Base-by-base conservation (phyloP, 1,139 yeast genomes). In the Hemisphaericaspora lyxosophila region DNA sequence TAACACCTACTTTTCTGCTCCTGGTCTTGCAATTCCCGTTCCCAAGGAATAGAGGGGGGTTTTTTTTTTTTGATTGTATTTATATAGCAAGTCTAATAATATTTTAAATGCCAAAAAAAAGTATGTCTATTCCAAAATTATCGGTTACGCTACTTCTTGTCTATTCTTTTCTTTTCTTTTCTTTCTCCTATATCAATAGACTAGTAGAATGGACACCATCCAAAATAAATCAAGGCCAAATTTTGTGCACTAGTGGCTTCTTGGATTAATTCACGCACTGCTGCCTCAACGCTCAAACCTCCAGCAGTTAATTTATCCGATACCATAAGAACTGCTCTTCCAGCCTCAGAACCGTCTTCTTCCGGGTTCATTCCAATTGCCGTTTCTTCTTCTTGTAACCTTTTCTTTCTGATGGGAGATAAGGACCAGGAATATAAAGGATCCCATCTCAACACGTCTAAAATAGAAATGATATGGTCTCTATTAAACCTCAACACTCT, bases 401-500 rank as follows among this genome's bases (percentile, higher is more conserved):
- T 76, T 45, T 72, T 73, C 54, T 71, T 78, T 40, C 83, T 57
- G 11, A 85, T 59, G 0, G 94, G 92, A 0, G 95, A 84, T 32
- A 87, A 68, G 1, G 83, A 79, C 98, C 98, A 92, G 1, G 86
- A 76, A 53, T 90, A 90, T 41, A 94, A 70, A 0, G 98, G 97
- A 70, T 94, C 98, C 75, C 94, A 88, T 49, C 85, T 71, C 47
- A 94, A 64, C 7, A 92, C 95, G 53, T 90, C 94, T 42, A 94
- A 64, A 35, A 94, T 86, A 17, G 95, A 85, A 54, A 82, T 62
- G 20, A 94, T 86, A 49, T 82, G 83, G 30, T 80, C 85, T 24
- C 69, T 68, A 50, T 88, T 84, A 3, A 64, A 62, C 41, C 95
- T 66, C 34, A 94, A 60, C 1, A 85, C 88, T 23, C 78, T 59